These are phyloP conservation scores for Magnolia sinica DNA, from an alignment of 164 flowering plant genomes.

Conservation along the genomic window DNA sequence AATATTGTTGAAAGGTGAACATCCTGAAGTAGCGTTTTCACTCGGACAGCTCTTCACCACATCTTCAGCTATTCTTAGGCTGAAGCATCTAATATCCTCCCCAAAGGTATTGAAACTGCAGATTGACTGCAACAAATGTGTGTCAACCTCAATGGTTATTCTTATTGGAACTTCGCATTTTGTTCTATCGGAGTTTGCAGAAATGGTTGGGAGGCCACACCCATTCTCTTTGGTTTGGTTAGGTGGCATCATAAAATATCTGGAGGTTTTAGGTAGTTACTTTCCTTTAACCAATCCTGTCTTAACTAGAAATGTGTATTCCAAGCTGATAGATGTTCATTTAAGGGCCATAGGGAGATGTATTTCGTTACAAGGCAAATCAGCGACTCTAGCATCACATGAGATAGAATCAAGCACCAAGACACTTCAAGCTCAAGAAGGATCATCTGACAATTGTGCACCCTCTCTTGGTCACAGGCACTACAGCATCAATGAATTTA, in stretches of 20 bases:
- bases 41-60: constrained; percentile 60
- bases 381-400: constrained; percentile 64
- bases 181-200: constrained; percentile 50
- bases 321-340: constrained; percentile 57
- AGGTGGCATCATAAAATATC: constrained; percentile 69
- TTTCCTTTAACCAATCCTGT: constrained; percentile 42
- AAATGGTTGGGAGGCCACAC: constrained; percentile 35
- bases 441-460: constrained; percentile 14
- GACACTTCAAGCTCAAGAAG: constrained; percentile 29
- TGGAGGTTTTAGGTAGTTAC: constrained; percentile 67
- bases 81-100: constrained; percentile 21
- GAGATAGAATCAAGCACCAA: constrained; percentile 61
- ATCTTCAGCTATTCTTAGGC: constrained; percentile 61
- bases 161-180: constrained; percentile 43
- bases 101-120: constrained; percentile 18
- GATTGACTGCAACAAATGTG: constrained; percentile 18
- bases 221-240: constrained; percentile 60
- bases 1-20: constrained; percentile 54
- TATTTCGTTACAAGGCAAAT: constrained; percentile 70
- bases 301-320: constrained; percentile 44
- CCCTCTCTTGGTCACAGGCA: constrained; percentile 20
- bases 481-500: constrained; percentile 52
- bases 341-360: constrained; percentile 71
- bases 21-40: constrained; percentile 50
- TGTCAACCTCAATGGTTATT: constrained; percentile 31